Evolutionary conservation across 148 eudicot species (phyloP).

Genomic region (Diospyros kaki): DNA sequence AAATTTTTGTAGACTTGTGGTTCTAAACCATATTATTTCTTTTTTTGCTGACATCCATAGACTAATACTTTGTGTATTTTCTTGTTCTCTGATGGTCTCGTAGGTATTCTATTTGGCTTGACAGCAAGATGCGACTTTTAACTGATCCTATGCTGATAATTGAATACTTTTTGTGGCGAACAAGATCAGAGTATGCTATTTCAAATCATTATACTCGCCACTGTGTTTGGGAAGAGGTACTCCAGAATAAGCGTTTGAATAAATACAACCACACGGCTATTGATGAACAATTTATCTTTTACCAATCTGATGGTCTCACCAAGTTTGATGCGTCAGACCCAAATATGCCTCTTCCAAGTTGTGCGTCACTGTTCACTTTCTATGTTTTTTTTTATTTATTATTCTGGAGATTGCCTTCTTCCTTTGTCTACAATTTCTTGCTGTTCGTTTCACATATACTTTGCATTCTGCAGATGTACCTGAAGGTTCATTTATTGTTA

Average conservation of each 20-base stretch:
- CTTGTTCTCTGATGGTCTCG: not conserved
- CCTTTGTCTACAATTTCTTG: constrained; percentile 11
- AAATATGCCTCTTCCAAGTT: constrained; percentile 70
- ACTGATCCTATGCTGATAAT: constrained; percentile 81
- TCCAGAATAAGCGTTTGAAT: constrained; percentile 93
- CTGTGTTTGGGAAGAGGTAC: constrained; percentile 98
- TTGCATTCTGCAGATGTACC: constrained; percentile 71
- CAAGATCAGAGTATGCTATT: constrained; percentile 85
- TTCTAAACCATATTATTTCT: not conserved
- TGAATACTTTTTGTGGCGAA: constrained; percentile 82
- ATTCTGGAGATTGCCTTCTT: constrained; percentile 5
- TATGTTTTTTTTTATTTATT: too few relatives aligned
- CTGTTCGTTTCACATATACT: constrained; percentile 5
- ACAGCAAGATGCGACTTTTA: constrained; percentile 85
- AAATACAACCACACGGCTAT: constrained; percentile 91
- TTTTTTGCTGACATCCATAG: not conserved
- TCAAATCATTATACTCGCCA: constrained; percentile 92
- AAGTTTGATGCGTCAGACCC: constrained; percentile 80
- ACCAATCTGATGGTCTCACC: constrained; percentile 87
- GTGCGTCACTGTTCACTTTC: constrained; percentile 45
- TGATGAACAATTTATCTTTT: constrained; percentile 80
- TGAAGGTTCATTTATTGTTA: constrained; percentile 89
- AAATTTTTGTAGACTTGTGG: constrained; percentile 9
- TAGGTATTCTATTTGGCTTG: constrained; percentile 99
- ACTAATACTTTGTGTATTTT: not conserved